These are phyloP conservation scores for Penicillium sp. DNA, from an alignment of 2,329 filamentous ascomycete species.

Conservation along the genomic window DNA sequence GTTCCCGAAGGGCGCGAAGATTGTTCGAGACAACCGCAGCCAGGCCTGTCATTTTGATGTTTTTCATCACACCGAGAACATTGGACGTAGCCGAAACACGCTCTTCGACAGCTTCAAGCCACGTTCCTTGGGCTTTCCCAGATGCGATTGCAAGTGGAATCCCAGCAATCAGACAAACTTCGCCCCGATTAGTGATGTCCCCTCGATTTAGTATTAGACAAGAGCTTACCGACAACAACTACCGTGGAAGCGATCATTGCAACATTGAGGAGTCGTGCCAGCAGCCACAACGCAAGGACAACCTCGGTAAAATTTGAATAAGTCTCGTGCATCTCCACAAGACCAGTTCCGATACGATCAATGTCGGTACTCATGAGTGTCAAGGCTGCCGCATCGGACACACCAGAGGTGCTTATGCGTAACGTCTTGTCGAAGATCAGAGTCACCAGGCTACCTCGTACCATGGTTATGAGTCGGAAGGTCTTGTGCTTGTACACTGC, in stretches of 20 bases:
- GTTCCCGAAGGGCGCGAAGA: constrained; percentile 13
- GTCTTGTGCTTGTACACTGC: constrained; percentile 35
- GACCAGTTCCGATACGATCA: constrained; percentile 25
- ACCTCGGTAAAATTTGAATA: constrained; percentile 14
- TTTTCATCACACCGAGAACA: constrained; percentile 22
- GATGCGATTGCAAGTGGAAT: constrained; percentile 15
- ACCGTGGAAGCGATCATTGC: constrained; percentile 9
- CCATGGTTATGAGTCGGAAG: constrained; percentile 37
- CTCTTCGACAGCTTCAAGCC: constrained; percentile 20
- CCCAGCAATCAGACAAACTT: constrained; percentile 18
- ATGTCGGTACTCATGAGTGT: constrained; percentile 51
- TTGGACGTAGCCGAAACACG: constrained; percentile 21
- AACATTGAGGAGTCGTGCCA: constrained; percentile 8
- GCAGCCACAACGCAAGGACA: constrained; percentile 9
- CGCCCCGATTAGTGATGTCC: not conserved
- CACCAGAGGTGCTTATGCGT: constrained; percentile 27
- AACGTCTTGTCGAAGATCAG: constrained; percentile 51
- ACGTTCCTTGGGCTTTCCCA: constrained; percentile 17
- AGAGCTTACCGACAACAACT: constrained; percentile 9
- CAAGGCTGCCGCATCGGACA: constrained; percentile 40
- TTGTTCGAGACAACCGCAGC: constrained; percentile 11
- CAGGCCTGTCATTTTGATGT: constrained; percentile 23
- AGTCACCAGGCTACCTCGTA: constrained; percentile 41
- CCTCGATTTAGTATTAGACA: not conserved
- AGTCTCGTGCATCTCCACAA: constrained; percentile 17